Percentiles rank a stretch among this genome's conserved stretches.
Conservation (phyloP, 441 rosid species). For the Pelargonium myrrhifolium region DNA sequence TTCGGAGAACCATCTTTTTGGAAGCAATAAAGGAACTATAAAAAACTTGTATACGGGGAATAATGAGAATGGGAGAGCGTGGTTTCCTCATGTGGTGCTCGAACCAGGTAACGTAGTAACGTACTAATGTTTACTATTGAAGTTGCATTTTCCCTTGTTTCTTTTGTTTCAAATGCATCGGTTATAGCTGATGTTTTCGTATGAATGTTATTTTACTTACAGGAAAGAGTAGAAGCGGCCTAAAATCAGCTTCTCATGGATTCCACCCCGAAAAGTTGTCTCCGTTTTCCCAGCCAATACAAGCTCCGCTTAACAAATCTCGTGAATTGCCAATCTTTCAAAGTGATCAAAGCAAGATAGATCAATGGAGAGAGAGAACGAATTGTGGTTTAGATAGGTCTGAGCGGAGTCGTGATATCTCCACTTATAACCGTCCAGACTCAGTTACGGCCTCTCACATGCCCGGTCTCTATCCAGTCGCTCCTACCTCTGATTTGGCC, state of each 20-base stretch:
- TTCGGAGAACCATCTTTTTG: conserved; percentile 30
- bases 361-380: conserved; percentile 42
- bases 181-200: conserved; percentile 20
- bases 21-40: conserved; percentile 30
- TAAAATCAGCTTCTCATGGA: conserved; percentile 33
- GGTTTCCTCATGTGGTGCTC: conserved; percentile 35
- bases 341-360: conserved; percentile 41
- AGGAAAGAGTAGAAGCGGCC: conserved; percentile 42
- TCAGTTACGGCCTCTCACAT: conserved; percentile 41
- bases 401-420: conserved; percentile 38
- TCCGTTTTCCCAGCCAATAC: conserved; percentile 38
- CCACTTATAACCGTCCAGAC: conserved; percentile 33
- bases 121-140: conserved; percentile 8
- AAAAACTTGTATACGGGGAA: conserved; percentile 27
- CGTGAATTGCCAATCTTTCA: conserved; percentile 33
- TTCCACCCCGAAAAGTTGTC: conserved; percentile 32
- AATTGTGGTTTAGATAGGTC: conserved; percentile 35
- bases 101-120: conserved; percentile 57
- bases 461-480: conserved; percentile 32
- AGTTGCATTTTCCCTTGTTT: conserved; percentile 1
- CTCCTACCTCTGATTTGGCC: conserved; percentile 32
- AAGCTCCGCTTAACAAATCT: conserved; percentile 33
- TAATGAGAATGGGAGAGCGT: conserved; percentile 32
- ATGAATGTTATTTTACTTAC: conserved; percentile 24
- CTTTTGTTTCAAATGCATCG: conserved; percentile 6